Evolutionary conservation across 345 rosid species (phyloP), one percentile per base, ranked within the genome.

Genomic region (Pseudoturritis turrita): DNA sequence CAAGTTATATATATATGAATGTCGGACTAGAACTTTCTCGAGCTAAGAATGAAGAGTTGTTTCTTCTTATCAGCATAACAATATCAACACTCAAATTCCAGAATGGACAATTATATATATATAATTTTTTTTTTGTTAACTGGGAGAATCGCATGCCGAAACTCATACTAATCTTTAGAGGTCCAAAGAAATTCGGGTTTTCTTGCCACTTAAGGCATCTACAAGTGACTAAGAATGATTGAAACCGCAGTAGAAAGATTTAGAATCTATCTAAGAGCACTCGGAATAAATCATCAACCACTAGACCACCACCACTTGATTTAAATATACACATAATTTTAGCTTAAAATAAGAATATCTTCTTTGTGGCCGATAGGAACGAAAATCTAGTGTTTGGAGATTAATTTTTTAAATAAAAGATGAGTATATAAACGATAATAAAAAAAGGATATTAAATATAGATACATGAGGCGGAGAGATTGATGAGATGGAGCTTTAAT

Each of bases 401-500:
- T 36, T 11, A 21, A 13, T 23, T 58, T 13, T 2, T 0, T 10
- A 35, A 44, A 31, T 2, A 47, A 35, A 47, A 7, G 10, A 49
- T 49, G 22, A 14, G 14, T 22, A 62, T 46, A 63, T 63, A 29
- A 28, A 18, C 18, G 43, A 29, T 29, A 28, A 68, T 19, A 67
- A 8, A 26, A 18, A 68, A 68, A 1, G 2, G 53, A 43, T 43
- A 55, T 41, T 55, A 55, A 28, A 54, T 43, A 19, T 49, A 21
- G 11, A 19, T 7, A 35, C 10, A 64, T 33, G 44, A 47, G 59
- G 60, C 17, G 12, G 71, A 66, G 60, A 66, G 37, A 66, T 25
- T 66, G n/a, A 59, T 70, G 58, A 59, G 49, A 13, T 37, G 40
- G 67, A 59, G 47, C 28, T 52, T 36, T 7, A 70, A 70, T 70